These are phyloP conservation scores for Ceratocystiopsis minuta DNA, from an alignment of 2,329 filamentous ascomycete species.

Conservation along the genomic window DNA sequence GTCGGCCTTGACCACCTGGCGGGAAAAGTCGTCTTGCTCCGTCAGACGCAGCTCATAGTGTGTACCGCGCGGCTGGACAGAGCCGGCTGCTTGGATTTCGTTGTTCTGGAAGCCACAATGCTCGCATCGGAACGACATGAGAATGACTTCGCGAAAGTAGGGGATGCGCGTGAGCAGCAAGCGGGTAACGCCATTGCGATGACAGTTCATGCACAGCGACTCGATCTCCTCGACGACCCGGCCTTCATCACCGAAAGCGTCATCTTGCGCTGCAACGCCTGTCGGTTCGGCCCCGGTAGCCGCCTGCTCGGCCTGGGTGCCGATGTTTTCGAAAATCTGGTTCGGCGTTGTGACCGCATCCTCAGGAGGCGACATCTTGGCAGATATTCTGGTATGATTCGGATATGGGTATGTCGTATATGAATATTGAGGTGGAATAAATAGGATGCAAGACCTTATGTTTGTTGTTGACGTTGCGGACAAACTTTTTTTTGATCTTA, in stretches of 20 bases:
- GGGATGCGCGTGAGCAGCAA: conserved; percentile 84
- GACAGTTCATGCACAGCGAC: conserved; percentile 75
- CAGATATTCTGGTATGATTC: conserved; percentile 15
- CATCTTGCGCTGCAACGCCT: too few relatives aligned
- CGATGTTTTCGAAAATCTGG: conserved; percentile 45
- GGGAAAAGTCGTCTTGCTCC: conserved; percentile 52
- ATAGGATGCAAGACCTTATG: too few relatives aligned
- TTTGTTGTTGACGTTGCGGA: background rate
- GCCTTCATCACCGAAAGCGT: conserved; percentile 22
- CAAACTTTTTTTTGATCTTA: too few relatives aligned
- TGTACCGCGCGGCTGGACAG: conserved; percentile 75
- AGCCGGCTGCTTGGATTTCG: conserved; percentile 80
- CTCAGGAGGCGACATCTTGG: conserved; percentile 9
- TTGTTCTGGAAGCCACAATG: conserved; percentile 83
- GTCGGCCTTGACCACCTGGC: conserved; percentile 87
- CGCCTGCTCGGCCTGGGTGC: conserved; percentile 36
- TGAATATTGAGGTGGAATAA: too few relatives aligned
- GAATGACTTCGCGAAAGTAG: conserved; percentile 91
- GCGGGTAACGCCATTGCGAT: conserved; percentile 64
- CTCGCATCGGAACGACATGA: conserved; percentile 91
- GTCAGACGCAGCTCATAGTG: conserved; percentile 73
- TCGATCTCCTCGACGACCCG: conserved; percentile 51
- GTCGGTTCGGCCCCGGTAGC: too few relatives aligned
- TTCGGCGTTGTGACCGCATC: conserved; percentile 14
- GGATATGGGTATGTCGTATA: background rate